Evolutionary conservation across 1,284 basidiomycete genomes (phyloP).

Genomic region (Cronartium quercuum): DNA sequence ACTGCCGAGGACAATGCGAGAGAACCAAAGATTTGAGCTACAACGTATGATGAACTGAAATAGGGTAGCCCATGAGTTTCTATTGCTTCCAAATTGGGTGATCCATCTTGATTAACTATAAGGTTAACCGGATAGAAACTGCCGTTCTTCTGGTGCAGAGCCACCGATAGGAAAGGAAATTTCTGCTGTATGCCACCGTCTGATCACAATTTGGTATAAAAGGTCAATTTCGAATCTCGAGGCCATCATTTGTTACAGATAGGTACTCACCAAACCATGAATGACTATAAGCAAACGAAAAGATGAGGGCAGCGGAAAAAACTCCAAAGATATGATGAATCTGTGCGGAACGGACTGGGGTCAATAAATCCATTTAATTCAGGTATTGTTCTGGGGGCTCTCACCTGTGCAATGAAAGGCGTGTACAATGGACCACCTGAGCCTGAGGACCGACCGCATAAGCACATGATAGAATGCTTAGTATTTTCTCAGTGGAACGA

Average conservation of each 20-base stretch:
- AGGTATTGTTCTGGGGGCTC: not conserved
- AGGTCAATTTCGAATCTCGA: not conserved
- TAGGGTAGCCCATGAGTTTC: conserved; percentile 6
- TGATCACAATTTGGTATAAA: not conserved
- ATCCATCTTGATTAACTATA: not conserved
- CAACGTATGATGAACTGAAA: conserved; percentile 20
- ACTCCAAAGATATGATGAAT: not conserved
- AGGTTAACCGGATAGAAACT: conserved; percentile 4
- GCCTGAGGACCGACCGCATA: too few relatives aligned
- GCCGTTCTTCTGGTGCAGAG: conserved; percentile 9
- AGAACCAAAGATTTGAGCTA: conserved; percentile 2
- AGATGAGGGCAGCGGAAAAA: conserved; percentile 6
- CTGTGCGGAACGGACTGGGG: not conserved
- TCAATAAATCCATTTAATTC: too few relatives aligned
- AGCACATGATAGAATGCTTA: too few relatives aligned
- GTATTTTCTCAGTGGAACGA: too few relatives aligned
- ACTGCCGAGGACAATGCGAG: conserved; percentile 19
- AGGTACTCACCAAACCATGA: conserved; percentile 13
- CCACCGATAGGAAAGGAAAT: conserved; percentile 23
- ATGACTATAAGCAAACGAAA: conserved; percentile 13
- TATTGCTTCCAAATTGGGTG: not conserved
- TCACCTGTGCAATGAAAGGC: too few relatives aligned
- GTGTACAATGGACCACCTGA: not conserved
- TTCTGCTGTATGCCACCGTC: not conserved
- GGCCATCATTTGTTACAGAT: not conserved